A percentile compares a stretch with the other conserved stretches of the same genome.
phyloP scores from a whole-genome alignment of 768 basidiomycete species.

The Lactarius indigo region DNA sequence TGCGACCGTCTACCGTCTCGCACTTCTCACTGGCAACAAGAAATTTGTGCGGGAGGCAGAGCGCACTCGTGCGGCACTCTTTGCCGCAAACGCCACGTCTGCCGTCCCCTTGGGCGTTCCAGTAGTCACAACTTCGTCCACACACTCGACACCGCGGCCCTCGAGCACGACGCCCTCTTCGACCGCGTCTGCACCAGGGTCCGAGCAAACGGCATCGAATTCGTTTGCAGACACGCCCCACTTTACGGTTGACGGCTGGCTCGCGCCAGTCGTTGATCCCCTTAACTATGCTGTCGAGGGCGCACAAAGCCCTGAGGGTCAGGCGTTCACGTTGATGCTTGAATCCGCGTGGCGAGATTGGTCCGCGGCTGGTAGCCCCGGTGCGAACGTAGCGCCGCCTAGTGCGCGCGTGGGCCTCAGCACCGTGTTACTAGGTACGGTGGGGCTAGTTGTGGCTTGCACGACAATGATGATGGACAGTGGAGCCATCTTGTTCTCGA shows the following conservation, averaged over 20 bases:
- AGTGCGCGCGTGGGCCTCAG: neutral
- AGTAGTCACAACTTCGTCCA: conserved; percentile 7
- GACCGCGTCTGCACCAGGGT: neutral
- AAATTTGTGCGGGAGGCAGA: conserved; percentile 57
- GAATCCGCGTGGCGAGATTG: conserved; percentile 77
- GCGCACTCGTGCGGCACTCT: conserved; percentile 42
- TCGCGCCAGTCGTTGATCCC: conserved; percentile 75
- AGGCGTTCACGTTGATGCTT: conserved; percentile 77
- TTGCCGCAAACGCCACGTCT: conserved; percentile 20
- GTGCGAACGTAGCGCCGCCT: conserved; percentile 39
- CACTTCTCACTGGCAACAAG: conserved; percentile 49
- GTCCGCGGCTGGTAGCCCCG: conserved; percentile 52
- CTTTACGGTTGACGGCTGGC: conserved; percentile 59
- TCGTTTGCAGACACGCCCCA: conserved; percentile 31
- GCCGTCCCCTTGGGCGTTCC: conserved; percentile 10
- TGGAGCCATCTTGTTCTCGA: neutral
- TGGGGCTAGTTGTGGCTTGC: conserved; percentile 4
- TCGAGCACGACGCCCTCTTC: conserved; percentile 15
- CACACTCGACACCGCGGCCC: conserved; percentile 23
- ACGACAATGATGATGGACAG: neutral
- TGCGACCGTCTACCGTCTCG: conserved; percentile 69
- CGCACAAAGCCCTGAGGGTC: conserved; percentile 61
- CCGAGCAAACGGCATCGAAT: neutral
- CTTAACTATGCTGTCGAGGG: conserved; percentile 48
- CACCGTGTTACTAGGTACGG: neutral